Evolutionary conservation across 345 rosid genomes (phyloP).

Genomic region (Abelmoschus esculentus): DNA sequence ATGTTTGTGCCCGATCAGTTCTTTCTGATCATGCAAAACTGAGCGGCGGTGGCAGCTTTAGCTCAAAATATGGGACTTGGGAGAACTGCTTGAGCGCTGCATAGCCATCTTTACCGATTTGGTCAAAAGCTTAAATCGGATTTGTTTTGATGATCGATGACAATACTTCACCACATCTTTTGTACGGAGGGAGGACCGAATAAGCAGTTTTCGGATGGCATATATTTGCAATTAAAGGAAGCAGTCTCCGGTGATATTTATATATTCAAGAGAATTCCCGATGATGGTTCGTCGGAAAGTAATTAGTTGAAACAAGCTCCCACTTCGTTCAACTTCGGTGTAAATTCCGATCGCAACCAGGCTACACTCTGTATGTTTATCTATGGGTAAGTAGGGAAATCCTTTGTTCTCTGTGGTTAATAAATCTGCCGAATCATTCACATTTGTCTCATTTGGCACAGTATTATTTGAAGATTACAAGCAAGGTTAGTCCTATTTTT

Average conservation of each 20-base stretch:
- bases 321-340: no score
- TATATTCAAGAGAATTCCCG: neutral
- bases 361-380: no score
- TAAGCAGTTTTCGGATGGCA: neutral
- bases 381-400: no score
- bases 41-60: neutral
- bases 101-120: neutral
- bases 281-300: no score
- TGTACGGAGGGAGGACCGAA: neutral
- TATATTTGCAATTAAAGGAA: neutral
- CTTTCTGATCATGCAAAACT: neutral
- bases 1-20: neutral
- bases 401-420: no score
- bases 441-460: no score
- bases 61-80: neutral
- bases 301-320: no score
- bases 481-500: no score
- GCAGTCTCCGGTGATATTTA: neutral
- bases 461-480: no score
- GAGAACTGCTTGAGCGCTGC: neutral
- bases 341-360: no score
- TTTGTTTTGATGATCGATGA: neutral
- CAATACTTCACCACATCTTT: neutral
- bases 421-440: no score
- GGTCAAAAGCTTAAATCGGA: neutral